phyloP scores from a whole-genome alignment of 1,284 basidiomycete species.

The Tranzscheliella williamsii region DNA sequence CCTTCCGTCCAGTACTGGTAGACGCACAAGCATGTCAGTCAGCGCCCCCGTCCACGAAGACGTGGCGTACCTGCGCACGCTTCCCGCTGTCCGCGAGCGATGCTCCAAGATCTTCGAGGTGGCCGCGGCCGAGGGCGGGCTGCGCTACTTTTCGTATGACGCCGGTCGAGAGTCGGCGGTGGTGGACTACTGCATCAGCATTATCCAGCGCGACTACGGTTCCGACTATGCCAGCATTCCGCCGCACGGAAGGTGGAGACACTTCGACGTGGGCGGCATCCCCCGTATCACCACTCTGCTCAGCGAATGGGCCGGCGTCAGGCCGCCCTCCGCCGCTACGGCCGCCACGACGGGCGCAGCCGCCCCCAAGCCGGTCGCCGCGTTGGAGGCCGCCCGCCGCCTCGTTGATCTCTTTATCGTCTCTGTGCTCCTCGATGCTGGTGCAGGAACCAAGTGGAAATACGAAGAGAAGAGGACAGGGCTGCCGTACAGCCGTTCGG shows the following conservation, averaged over 20 bases:
- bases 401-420: slow-evolving; percentile 89
- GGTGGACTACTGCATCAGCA: slow-evolving; percentile 76
- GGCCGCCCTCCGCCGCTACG: neutral
- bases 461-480: slow-evolving; percentile 72
- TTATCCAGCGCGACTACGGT: slow-evolving; percentile 87
- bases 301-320: slow-evolving; percentile 14
- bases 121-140: slow-evolving; percentile 70
- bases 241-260: slow-evolving; percentile 87
- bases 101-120: slow-evolving; percentile 74
- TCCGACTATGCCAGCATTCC: slow-evolving; percentile 75
- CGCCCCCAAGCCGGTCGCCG: neutral
- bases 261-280: slow-evolving; percentile 65
- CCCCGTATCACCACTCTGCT: slow-evolving; percentile 44
- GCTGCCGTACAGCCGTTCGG: slow-evolving; percentile 73
- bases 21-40: neutral
- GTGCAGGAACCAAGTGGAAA: slow-evolving; percentile 81
- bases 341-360: neutral
- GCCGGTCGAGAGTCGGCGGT: slow-evolving; percentile 73
- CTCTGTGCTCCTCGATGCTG: slow-evolving; percentile 89
- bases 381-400: slow-evolving; percentile 61
- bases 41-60: slow-evolving; percentile 9
- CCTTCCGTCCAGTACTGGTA: too few species aligned
- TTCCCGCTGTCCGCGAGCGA: slow-evolving; percentile 83
- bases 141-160: slow-evolving; percentile 84
- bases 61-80: slow-evolving; percentile 71